A percentile compares a stretch with the other conserved stretches of the same genome.
phyloP scores from a whole-genome alignment of 148 eudicot species.

The Heliosperma pusillum region DNA sequence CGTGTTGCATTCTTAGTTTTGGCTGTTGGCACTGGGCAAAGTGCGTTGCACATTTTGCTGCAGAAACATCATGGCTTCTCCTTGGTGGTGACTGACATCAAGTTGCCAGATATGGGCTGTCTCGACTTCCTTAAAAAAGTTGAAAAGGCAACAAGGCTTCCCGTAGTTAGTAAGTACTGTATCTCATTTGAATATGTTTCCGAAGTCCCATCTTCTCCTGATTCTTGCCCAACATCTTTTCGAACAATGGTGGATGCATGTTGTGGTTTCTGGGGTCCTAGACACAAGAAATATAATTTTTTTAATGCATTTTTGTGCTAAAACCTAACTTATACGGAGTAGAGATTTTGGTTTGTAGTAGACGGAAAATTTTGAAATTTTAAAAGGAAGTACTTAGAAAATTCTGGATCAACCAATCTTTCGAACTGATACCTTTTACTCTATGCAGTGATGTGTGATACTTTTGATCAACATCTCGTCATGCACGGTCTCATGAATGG shows the following conservation, averaged over 20 bases:
- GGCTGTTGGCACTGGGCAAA: background rate
- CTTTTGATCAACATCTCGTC: background rate
- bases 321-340: too few relatives aligned
- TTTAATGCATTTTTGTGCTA: too few relatives aligned
- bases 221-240: too few relatives aligned
- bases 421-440: background rate
- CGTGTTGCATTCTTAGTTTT: slow-evolving; percentile 17
- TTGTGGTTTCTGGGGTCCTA: too few relatives aligned
- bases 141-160: background rate
- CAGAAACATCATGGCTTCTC: slow-evolving; percentile 2
- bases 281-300: too few relatives aligned
- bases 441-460: slow-evolving; percentile 17
- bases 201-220: too few relatives aligned
- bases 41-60: background rate
- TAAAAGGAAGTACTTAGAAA: too few relatives aligned
- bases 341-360: too few relatives aligned
- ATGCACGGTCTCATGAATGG: background rate
- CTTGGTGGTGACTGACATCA: slow-evolving; percentile 11
- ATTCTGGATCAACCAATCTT: too few relatives aligned
- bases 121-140: slow-evolving; percentile 1
- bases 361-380: too few relatives aligned
- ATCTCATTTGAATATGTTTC: too few relatives aligned
- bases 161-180: slow-evolving; percentile 21
- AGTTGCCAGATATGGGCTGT: slow-evolving; percentile 14
- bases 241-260: too few relatives aligned